phyloP scores from a whole-genome alignment of 805 yeast species.

The Monosporozyma unispora region DNA sequence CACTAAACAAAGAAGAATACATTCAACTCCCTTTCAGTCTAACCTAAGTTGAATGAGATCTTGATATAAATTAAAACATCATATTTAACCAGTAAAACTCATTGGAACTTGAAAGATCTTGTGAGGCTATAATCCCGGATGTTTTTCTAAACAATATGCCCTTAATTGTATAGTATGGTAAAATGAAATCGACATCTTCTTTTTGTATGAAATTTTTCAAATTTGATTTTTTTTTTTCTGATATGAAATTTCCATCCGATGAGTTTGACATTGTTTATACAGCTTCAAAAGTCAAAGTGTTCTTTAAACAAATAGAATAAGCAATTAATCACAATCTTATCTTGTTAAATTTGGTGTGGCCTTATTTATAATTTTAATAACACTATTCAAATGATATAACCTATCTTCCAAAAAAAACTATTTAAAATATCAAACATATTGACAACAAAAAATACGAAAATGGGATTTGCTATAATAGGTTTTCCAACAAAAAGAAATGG shows the following conservation, averaged over 20 bases:
- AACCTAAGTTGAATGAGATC: too few species aligned
- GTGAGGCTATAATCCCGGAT: too few species aligned
- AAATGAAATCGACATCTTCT: not conserved
- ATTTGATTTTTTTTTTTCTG: not conserved
- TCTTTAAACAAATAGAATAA: not conserved
- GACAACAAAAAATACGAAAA: not conserved
- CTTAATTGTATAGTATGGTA: not conserved
- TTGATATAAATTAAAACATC: too few species aligned
- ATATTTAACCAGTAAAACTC: too few species aligned
- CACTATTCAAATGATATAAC: not conserved
- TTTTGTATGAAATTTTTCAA: not conserved
- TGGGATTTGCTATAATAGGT: slow-evolving; percentile 17
- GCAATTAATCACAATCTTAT: not conserved
- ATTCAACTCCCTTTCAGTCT: too few species aligned
- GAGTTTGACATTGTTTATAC: not conserved
- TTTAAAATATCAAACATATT: too few species aligned
- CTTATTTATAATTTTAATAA: too few species aligned
- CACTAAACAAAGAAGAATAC: too few species aligned
- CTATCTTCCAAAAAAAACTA: not conserved
- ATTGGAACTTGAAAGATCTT: too few species aligned
- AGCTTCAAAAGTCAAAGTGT: not conserved
- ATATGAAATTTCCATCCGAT: not conserved
- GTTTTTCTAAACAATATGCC: too few species aligned
- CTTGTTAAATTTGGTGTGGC: not conserved
- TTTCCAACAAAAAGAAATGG: slow-evolving; percentile 10